phyloP scores from a whole-genome alignment of 116 monocot genomes.

The Iris pallida region DNA sequence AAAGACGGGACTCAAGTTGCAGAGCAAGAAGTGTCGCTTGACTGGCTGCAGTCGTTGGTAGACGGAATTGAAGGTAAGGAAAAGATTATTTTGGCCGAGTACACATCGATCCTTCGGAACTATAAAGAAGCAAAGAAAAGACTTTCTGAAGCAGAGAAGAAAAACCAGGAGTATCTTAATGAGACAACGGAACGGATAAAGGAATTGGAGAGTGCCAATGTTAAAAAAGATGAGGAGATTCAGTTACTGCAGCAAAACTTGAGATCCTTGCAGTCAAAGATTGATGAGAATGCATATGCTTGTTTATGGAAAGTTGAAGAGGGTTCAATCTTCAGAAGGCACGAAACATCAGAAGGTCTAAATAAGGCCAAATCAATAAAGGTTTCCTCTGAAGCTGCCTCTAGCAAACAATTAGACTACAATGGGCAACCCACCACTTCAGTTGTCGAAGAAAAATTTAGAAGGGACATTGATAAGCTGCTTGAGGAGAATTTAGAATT shows the following conservation, averaged over 20 bases:
- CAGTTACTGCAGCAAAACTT: slow-evolving; percentile 35
- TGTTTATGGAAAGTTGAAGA: neutral
- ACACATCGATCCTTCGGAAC: slow-evolving; percentile 56
- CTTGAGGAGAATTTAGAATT: slow-evolving; percentile 53
- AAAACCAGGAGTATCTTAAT: slow-evolving; percentile 37
- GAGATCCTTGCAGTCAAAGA: slow-evolving; percentile 20
- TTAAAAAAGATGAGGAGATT: slow-evolving; percentile 73
- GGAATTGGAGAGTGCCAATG: slow-evolving; percentile 44
- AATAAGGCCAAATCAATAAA: slow-evolving; percentile 7
- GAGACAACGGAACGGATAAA: slow-evolving; percentile 33
- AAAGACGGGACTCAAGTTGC: neutral
- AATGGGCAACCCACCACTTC: slow-evolving; percentile 12
- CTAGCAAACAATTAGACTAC: neutral
- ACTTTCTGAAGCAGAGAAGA: slow-evolving; percentile 49
- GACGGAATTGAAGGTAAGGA: slow-evolving; percentile 61
- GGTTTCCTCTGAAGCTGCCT: neutral
- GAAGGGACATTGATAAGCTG: slow-evolving; percentile 40
- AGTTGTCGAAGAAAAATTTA: slow-evolving; percentile 37
- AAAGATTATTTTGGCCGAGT: slow-evolving; percentile 63
- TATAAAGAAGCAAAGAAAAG: slow-evolving; percentile 66
- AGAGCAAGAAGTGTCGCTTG: slow-evolving; percentile 17
- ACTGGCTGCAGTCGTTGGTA: slow-evolving; percentile 48
- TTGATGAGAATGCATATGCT: slow-evolving; percentile 10
- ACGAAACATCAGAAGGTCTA: neutral
- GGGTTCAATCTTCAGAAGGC: neutral